Evolutionary conservation across 2,329 filamentous ascomycete genomes (phyloP).

Genomic region (Dothideomycetes sp.): DNA sequence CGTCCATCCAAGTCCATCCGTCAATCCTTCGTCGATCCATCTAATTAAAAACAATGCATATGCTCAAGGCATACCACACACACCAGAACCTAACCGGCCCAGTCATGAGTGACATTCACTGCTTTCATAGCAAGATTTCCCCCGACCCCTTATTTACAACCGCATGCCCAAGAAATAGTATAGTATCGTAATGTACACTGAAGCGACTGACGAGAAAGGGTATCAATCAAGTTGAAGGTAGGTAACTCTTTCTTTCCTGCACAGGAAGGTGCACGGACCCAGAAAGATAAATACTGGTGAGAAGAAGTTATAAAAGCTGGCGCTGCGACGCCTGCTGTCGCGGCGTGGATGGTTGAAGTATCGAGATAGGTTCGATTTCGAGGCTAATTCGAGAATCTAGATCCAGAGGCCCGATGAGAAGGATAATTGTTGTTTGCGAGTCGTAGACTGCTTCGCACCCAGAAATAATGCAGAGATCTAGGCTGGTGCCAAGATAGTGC

Average conservation of each 20-base stretch:
- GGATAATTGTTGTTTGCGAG: not conserved
- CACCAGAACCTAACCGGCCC: no score
- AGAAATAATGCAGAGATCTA: not conserved
- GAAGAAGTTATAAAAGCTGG: not conserved
- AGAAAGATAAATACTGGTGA: not conserved
- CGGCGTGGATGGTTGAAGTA: not conserved
- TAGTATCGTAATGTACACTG: not conserved
- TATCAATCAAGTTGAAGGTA: constrained; percentile 2
- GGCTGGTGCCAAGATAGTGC: not conserved
- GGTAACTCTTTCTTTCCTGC: no score
- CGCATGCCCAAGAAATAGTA: not conserved
- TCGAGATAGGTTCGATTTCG: no score
- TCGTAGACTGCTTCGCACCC: not conserved
- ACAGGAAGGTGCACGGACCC: not conserved
- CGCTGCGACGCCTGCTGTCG: not conserved
- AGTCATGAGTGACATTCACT: no score
- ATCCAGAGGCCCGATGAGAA: not conserved
- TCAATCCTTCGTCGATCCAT: not conserved
- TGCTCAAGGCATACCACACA: no score
- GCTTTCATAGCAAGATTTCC: no score
- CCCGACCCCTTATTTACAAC: no score
- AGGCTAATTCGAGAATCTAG: no score
- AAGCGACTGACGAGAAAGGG: constrained; percentile 9
- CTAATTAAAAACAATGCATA: no score
- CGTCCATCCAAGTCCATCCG: not conserved